Evolutionary conservation across 1,139 yeast species (phyloP), one percentile per base, ranked within the genome.

Genomic region (Hansenula sp.): DNA sequence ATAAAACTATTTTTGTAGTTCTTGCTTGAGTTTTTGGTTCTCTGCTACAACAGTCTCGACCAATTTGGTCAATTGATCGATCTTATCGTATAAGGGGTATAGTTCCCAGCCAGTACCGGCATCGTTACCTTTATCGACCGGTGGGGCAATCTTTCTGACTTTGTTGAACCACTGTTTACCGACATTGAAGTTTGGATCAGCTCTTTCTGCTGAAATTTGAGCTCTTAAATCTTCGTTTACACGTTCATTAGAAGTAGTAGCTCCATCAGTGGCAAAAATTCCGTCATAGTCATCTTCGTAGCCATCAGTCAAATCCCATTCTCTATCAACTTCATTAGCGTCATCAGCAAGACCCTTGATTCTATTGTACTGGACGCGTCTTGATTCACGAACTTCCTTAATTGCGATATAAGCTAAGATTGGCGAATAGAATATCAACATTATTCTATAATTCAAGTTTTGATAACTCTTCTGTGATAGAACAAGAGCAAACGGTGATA

Each of bases 261-360:
- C 41, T 3, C 55, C 58, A 34, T 57, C 60, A n/a, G 54, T 47
- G 13, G 58, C 51, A 33, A 62, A 58, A 3, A 61, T 42, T 5
- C 65, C 66, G 15, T 57, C 60, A 27, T 61, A 75, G 10, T 71
- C 73, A 33, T 66, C 71, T 41, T 74, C 76, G 57, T 73, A 88
- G 0, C 96, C 96, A 61, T 88, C 96, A 10, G 84, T 76, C 54
- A 88, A 69, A 53, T 84, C 88, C 95, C 96, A 88, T 58, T 84
- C 91, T 16, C 83, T 75, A 55, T 89, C 89, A 32, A 70, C 59
- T 57, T 86, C 94, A 60, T 87, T 87, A 24, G 91, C 89, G 63
- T 89, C 96, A 60, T 88, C 96, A 0, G 85, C 69, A 17, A 78
- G 63, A 1, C 84, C 81, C 53, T 74, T 76, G 52, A 72, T 68